These are phyloP conservation scores for Hericium coralloides DNA, from an alignment of 768 basidiomycete species.

Conservation along the genomic window DNA sequence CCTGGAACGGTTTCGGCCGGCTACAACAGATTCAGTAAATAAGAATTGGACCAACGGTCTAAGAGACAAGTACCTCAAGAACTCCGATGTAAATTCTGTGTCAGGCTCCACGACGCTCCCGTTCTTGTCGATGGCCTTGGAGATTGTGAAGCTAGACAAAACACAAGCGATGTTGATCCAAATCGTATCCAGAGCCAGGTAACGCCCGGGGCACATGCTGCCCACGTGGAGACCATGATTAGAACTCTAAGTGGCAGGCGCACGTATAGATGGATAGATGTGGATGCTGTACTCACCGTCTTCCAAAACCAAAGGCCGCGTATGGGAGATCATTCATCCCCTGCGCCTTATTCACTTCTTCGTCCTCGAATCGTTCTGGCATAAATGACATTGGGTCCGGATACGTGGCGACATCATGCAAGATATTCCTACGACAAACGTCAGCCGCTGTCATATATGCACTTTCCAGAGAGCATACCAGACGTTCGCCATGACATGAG, in stretches of 20 bases:
- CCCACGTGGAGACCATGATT: background rate
- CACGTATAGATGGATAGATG: background rate
- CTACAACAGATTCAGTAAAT: constrained; percentile 14
- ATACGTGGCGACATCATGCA: constrained; percentile 30
- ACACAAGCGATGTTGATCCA: constrained; percentile 35
- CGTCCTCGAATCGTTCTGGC: constrained; percentile 27
- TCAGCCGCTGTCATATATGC: background rate
- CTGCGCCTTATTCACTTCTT: constrained; percentile 16
- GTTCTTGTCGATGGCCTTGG: constrained; percentile 27
- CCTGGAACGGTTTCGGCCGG: constrained; percentile 34
- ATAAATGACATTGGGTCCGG: constrained; percentile 32
- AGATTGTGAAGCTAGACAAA: constrained; percentile 30
- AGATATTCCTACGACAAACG: constrained; percentile 26
- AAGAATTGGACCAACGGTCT: too few relatives aligned
- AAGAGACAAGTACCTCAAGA: constrained; percentile 25
- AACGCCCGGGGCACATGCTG: constrained; percentile 37
- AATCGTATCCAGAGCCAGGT: constrained; percentile 33
- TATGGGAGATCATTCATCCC: constrained; percentile 29
- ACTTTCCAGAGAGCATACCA: background rate
- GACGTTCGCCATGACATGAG: constrained; percentile 14
- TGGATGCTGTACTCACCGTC: constrained; percentile 20
- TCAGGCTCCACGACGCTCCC: constrained; percentile 26
- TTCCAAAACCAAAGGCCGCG: constrained; percentile 33
- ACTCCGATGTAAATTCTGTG: constrained; percentile 25
- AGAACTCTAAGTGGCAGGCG: background rate